Base-by-base conservation (phyloP, 163 green algal species). In the Chlamydomonas reinhardtii region DNA sequence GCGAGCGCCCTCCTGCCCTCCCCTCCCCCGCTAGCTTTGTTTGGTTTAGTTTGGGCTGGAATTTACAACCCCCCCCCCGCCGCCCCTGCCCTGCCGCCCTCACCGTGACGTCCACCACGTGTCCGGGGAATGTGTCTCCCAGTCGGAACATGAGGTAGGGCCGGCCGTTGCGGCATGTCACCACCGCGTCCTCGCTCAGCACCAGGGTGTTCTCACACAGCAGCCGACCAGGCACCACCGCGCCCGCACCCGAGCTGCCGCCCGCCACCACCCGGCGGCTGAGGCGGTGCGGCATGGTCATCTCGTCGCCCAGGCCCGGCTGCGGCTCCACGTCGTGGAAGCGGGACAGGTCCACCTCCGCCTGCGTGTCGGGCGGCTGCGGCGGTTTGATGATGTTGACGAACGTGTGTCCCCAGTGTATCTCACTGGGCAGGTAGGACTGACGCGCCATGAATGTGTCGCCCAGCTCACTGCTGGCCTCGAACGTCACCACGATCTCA, bases 321-420 rank as follows among this genome's bases (percentile, higher is more conserved):
- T 98, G 95, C 0, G 94, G 95, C 90, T 96, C 92, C 32, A 98
- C 92, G 25, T 97, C 94, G 90, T 98, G 96, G 84, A 98, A 98
- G 70, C 93, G 96, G 91, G 70, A 91, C 22, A 96, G 83, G 83
- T 96, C 89, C 11, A 96, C 88, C 24, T 69, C 87, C 82, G 96
- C 91, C 68, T 88, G 83, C 37, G 90, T 95, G 29, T 78, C 86
- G 22, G 75, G 29, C 48, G 48, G 48, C 16, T 73, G 59, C 14
- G 93, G 90, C 3, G 64, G 84, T 12, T 81, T 64, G 43, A 95
- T 93, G 88, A 96, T 93, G 74, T 84, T 87, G 34, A 82, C 88
- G 82, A 95, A 94, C 17, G 81, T 82, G 79, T 92, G 88, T 19
- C 90, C 81, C 88, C 90, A 94, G 81, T 96, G 89, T 5, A 97